Evolutionary conservation across 2,329 filamentous ascomycete genomes (phyloP), one percentile per base, ranked within the genome.

Genomic region (Tolypocladium paradoxum): DNA sequence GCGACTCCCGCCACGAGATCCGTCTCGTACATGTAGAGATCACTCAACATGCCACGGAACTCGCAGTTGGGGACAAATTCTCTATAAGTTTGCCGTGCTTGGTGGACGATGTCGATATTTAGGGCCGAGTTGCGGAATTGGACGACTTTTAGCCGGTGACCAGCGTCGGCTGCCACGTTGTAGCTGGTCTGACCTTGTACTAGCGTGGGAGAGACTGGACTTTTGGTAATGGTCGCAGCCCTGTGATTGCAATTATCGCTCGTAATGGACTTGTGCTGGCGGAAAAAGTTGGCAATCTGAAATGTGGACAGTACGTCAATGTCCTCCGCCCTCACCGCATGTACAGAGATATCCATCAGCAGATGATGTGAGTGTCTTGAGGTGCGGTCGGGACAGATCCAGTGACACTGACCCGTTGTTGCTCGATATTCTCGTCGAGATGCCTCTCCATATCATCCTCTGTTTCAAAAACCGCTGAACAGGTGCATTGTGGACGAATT

Each of bases 141-240:
- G 48, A 61, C 57, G 18, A 57, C 48, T 27, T 34, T 55, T 53
- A 16, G 50, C 34, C 4, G 34, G 1, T 33, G 27, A 33, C 27
- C 33, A 29, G 51, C 9, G 18, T 51, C 35, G 22, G 51, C 49
- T 46, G 16, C 33, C 49, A 60, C 55, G 37, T 57, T 62, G 48
- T 62, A 61, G 53, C 57, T 58, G 29, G n/a, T 51, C 45, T 14
- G 55, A 29, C 58, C 58, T 48, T 62, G 60, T 27, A 61, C 51
- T 14, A 38, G 56, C 20, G 55, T 58, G 27, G 58, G 50, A 36
- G 48, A 50, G 49, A 59, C 55, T 6, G 43, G 56, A 47, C 54
- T 33, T 20, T 53, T 31, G 11, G 53, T 18, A 27, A 58, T 38
- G 24, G 37, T 37, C 14, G 50, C 36, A 45, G 56, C 57, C 50